phyloP scores from a whole-genome alignment of 805 yeast species.

The Monosporozyma aerobia region DNA sequence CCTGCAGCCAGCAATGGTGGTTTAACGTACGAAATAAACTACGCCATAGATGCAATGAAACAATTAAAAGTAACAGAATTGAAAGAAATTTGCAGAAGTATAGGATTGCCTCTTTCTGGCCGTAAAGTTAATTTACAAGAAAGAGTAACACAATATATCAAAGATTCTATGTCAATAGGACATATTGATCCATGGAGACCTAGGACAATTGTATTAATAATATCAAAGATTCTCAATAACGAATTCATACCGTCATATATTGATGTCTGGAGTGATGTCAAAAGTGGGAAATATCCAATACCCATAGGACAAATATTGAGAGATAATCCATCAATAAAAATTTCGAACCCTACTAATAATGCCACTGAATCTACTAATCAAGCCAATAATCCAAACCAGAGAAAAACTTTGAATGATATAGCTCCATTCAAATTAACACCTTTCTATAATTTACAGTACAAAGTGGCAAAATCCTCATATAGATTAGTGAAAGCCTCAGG shows the following conservation, averaged over 20 bases:
- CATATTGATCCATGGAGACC: constrained; percentile 37
- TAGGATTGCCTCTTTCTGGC: constrained; percentile 45
- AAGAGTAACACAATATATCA: constrained; percentile 40
- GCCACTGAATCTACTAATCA: not conserved
- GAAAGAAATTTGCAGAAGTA: constrained; percentile 42
- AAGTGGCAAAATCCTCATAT: constrained; percentile 40
- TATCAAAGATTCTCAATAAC: constrained; percentile 31
- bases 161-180: constrained; percentile 33
- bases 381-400: not conserved
- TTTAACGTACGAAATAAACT: constrained; percentile 23
- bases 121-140: constrained; percentile 53
- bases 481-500: constrained; percentile 30
- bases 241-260: constrained; percentile 34
- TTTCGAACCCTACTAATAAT: not conserved
- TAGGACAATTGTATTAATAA: constrained; percentile 37
- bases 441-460: constrained; percentile 42
- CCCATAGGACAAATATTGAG: not conserved
- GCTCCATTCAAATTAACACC: constrained; percentile 32
- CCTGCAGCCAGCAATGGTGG: constrained; percentile 16
- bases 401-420: not conserved
- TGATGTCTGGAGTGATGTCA: constrained; percentile 17
- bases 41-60: constrained; percentile 27
- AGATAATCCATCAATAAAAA: not conserved
- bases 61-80: constrained; percentile 43
- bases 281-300: constrained; percentile 5